Percentiles rank a stretch among this genome's conserved stretches.
Conservation (phyloP, 2,329 filamentous ascomycete genomes). For the Colletotrichum caudatum region DNA sequence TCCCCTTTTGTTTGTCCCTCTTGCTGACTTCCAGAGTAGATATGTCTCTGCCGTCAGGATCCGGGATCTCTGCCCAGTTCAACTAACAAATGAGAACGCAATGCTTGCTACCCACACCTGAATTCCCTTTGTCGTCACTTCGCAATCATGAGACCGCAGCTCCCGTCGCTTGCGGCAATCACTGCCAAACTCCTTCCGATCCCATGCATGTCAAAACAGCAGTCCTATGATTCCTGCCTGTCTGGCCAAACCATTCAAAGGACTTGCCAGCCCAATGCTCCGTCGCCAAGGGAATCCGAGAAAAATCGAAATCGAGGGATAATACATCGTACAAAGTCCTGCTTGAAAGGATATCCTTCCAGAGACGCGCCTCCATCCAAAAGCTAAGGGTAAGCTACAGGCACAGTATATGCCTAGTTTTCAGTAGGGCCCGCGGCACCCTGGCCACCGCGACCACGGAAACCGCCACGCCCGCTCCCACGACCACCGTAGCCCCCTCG, state of each 20-base stretch:
- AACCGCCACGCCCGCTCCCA: constrained; percentile 50
- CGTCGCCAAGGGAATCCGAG: constrained; percentile 37
- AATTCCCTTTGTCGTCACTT: constrained; percentile 31
- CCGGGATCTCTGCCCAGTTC: not conserved
- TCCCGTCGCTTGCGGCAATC: constrained; percentile 29
- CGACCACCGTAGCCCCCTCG: constrained; percentile 60
- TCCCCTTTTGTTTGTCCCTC: constrained; percentile 6
- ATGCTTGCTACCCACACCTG: constrained; percentile 36
- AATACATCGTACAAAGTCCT: constrained; percentile 39
- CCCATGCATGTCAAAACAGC: constrained; percentile 41
- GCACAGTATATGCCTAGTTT: constrained; percentile 25
- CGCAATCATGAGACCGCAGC: constrained; percentile 37
- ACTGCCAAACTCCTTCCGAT: constrained; percentile 41
- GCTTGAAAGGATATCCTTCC: constrained; percentile 23
- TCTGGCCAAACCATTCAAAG: constrained; percentile 28
- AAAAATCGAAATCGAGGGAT: constrained; percentile 37
- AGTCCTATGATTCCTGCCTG: constrained; percentile 39
- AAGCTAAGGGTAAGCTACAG: not conserved
- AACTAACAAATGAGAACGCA: constrained; percentile 30
- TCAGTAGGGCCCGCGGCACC: constrained; percentile 12
- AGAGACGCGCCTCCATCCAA: constrained; percentile 14
- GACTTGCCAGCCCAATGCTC: constrained; percentile 36
- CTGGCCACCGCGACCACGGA: constrained; percentile 50
- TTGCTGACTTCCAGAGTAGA: not conserved
- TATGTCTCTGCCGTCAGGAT: constrained; percentile 3